Base-by-base conservation (phyloP, 768 basidiomycete species). In the Naganishia vaughanmartiniae region DNA sequence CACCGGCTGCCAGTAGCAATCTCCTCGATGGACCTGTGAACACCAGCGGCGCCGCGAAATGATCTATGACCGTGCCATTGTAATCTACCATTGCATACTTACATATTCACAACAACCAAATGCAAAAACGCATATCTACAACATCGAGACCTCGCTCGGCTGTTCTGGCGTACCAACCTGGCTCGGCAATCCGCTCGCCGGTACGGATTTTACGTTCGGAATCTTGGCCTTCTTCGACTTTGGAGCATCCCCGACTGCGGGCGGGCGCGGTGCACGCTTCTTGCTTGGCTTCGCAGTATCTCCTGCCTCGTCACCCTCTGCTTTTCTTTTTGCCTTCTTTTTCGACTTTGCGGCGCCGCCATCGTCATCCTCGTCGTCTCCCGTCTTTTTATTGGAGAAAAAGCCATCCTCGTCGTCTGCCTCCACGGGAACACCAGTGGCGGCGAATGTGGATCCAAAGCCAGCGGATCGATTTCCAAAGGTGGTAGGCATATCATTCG, bases 401-500 rank as follows among this genome's bases (percentile, higher is more conserved):
- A 63, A 63, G 21, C 60, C 60, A 30, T 63, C 60, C 39, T 63
- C 60, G 39, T 63, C 60, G 26, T 63, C 60, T 2, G 28, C 42
- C 9, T 63, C 60, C 42, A 42, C 42, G 14, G 60, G 24, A 4
- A 63, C 19, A 1, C 42, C 30, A 30, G 24, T 63, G 17, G n/a
- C 28, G n/a, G 60, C 60, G 17, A 63, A 63, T 1, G 60, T 45
- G n/a, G 60, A 45, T 24, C 60, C 60, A 24, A 63, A 63, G 15
- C 60, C 60, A 28, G 39, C 60, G 10, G 60, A 63, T 42, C 60
- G 60, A 42, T 45, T 63, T 28, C 60, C 60, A 30, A 63, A 63
- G 2, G 60, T 63, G 2, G 60, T 42, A 17, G 60, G 60, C 19
- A 45, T 12, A 42, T 63, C 60, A 11, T 12, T 30, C 24, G 60